Evolutionary conservation across 768 basidiomycete genomes (phyloP).

Genomic region (Hygrocybe punicea): DNA sequence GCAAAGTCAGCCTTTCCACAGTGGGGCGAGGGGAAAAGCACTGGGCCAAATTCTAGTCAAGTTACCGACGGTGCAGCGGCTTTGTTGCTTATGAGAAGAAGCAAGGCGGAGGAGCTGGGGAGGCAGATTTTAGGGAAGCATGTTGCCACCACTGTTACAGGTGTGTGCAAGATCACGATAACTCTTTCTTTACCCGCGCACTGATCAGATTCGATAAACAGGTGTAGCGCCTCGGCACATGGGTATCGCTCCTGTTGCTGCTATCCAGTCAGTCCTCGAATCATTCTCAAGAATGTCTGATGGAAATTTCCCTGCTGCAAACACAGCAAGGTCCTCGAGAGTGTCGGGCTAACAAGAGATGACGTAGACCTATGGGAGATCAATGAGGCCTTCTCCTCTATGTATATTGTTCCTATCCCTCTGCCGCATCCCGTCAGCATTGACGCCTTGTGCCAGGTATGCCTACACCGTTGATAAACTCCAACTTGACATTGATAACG

Average conservation of each 20-base stretch:
- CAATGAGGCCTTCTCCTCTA: constrained; percentile 90
- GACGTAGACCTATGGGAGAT: constrained; percentile 81
- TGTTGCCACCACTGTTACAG: constrained; percentile 72
- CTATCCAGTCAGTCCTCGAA: constrained; percentile 45
- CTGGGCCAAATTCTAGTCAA: constrained; percentile 84
- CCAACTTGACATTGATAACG: constrained; percentile 23
- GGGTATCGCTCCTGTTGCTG: constrained; percentile 72
- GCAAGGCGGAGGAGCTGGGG: constrained; percentile 69
- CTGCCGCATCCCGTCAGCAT: constrained; percentile 46
- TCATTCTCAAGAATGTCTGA: background rate
- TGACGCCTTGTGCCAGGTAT: constrained; percentile 28
- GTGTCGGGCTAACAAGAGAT: constrained; percentile 60
- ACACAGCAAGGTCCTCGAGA: constrained; percentile 49
- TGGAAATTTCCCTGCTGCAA: background rate
- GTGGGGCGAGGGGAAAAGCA: constrained; percentile 68
- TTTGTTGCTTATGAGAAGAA: constrained; percentile 77
- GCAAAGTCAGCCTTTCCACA: constrained; percentile 86
- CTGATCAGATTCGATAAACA: constrained; percentile 24
- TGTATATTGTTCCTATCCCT: constrained; percentile 90
- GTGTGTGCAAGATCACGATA: constrained; percentile 37
- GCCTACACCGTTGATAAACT: constrained; percentile 78
- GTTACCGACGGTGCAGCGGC: constrained; percentile 92
- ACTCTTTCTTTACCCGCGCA: background rate
- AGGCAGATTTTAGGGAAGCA: constrained; percentile 82
- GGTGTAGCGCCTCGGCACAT: constrained; percentile 76